A percentile compares a stretch with the other conserved stretches of the same genome.
Evolutionary conservation across 148 eudicot species (phyloP).

Genomic region (Agrostemma githago): DNA sequence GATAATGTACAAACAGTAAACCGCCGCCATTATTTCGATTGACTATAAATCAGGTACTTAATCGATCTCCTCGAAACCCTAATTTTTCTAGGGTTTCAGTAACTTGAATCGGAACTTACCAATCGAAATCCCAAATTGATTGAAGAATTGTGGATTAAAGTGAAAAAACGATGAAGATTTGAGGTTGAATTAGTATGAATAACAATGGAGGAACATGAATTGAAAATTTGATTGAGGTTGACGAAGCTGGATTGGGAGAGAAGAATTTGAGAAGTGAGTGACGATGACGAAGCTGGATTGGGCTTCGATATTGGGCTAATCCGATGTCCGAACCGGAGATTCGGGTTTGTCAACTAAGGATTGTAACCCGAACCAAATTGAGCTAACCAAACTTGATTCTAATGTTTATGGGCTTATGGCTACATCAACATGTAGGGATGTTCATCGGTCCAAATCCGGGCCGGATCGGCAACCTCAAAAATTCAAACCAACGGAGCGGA

Average conservation of each 20-base stretch:
- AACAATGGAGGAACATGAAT: neutral
- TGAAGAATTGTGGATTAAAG: neutral
- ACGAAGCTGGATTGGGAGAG: neutral
- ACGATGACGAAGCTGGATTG: neutral
- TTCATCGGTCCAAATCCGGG: no score
- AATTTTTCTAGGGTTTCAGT: neutral
- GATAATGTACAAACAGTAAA: constrained; percentile 72
- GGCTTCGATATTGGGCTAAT: no score
- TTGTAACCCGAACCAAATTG: no score
- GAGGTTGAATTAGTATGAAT: neutral
- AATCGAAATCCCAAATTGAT: neutral
- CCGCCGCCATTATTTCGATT: constrained; percentile 54
- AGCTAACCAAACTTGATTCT: no score
- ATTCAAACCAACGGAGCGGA: no score
- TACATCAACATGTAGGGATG: no score
- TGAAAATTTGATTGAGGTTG: neutral
- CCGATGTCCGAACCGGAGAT: no score
- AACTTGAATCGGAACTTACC: neutral
- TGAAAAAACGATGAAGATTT: neutral
- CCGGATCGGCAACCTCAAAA: no score
- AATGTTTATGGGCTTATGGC: no score
- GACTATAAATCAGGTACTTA: neutral
- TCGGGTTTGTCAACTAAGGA: no score
- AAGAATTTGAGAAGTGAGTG: neutral
- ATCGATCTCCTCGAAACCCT: neutral